Base-by-base conservation (phyloP, 805 yeast species). In the Geotrichum ghanense region DNA sequence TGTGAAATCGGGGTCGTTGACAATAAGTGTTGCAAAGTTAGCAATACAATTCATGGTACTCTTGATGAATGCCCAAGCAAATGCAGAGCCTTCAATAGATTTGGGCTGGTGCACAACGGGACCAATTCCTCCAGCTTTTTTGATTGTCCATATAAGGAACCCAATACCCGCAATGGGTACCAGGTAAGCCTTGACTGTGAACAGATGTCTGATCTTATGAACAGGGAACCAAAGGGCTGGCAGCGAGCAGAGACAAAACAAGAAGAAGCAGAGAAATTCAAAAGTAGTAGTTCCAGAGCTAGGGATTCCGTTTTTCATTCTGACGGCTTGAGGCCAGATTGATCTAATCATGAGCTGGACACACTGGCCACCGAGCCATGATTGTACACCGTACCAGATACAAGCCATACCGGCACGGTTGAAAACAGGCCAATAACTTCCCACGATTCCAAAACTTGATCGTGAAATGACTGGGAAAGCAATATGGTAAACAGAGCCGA, bases 1-100 rank as follows among this genome's bases (percentile, higher is more conserved):
- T 21, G 95, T 74, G 63, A 87, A 87, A 69, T 87, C 96, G 1
- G 95, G 94, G 14, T 92, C 84, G 65, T 87, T 87, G 46, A 83
- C 75, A 57, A 87, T 82, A 57, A 87, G 72, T 14, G 95, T 83
- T 3, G 95, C 92, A 59, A 87, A 87, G 65, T 86, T 87, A 22
- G 94, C 84, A 51, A 87, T 67, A 19, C 88, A 73, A 64, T 79
- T 81, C 95, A 88, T 83, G 25, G 79, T 71, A 3, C 89, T 76
- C 55, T 72, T 72, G 45, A 86, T 75, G 59, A 86, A 87, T 0
- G 84, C 86, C 97, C 97, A 88, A 22, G 76, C 86, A 53, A 80
- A 75, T 2, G 65, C 81, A 14, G 78, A 65, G 7, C 88, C 84
- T 17, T 65, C 60, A 16, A 81, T 62, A 0, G 66, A 57, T 2